phyloP scores from a whole-genome alignment of 768 basidiomycete genomes.

The Leccinellum albellum region DNA sequence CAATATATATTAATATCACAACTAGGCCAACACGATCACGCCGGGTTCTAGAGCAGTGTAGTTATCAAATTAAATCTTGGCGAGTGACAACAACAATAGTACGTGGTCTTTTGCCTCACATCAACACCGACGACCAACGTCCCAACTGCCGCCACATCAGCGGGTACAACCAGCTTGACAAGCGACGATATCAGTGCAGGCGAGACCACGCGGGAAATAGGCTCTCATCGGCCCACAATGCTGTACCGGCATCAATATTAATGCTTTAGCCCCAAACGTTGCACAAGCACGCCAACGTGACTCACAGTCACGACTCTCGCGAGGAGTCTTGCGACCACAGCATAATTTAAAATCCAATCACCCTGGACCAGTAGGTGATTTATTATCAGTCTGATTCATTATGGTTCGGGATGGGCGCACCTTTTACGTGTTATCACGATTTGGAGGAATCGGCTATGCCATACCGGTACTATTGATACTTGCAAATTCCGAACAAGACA shows the following conservation, averaged over 20 bases:
- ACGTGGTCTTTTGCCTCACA: not conserved
- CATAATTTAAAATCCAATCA: not conserved
- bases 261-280: not conserved
- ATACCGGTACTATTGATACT: not conserved
- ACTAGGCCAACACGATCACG: not conserved
- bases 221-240: not conserved
- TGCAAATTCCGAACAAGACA: too few species aligned
- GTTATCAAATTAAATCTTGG: slow-evolving; percentile 17
- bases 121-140: slow-evolving; percentile 11
- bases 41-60: slow-evolving; percentile 15
- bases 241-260: not conserved
- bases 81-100: slow-evolving; percentile 14
- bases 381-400: not conserved
- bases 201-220: not conserved
- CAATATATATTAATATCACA: not conserved
- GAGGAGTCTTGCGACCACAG: not conserved
- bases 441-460: slow-evolving; percentile 10
- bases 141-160: not conserved
- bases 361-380: not conserved
- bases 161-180: not conserved
- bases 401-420: slow-evolving; percentile 5
- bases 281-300: not conserved
- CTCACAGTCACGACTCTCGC: not conserved
- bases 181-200: not conserved
- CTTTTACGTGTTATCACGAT: slow-evolving; percentile 22